Percentiles rank a stretch among this genome's conserved stretches.
Conservation (phyloP, 495 filamentous ascomycete species). For the Poronia punctata region DNA sequence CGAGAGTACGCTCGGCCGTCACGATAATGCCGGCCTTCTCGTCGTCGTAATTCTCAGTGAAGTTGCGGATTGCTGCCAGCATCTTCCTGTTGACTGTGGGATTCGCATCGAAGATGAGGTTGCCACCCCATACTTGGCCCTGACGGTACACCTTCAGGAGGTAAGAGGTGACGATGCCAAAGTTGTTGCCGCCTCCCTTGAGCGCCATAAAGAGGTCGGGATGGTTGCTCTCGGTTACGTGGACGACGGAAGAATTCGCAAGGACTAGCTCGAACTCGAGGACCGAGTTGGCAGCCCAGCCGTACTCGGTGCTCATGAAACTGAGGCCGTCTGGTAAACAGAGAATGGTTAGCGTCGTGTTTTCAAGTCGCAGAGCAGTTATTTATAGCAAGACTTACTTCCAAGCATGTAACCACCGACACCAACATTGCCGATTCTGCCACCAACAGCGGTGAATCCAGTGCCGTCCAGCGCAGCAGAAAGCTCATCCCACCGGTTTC, state of each 20-base stretch:
- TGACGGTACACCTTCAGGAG: slow-evolving; percentile 41
- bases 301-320: slow-evolving; percentile 50
- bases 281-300: slow-evolving; percentile 50
- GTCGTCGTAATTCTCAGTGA: slow-evolving; percentile 44
- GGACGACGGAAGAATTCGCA: slow-evolving; percentile 46
- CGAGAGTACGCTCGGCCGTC: slow-evolving; percentile 42
- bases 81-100: slow-evolving; percentile 33
- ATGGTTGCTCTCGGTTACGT: slow-evolving; percentile 34
- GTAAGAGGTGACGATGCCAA: slow-evolving; percentile 45
- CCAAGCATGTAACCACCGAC: slow-evolving; percentile 38
- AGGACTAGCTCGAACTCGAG: slow-evolving; percentile 51
- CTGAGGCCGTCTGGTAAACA: slow-evolving; percentile 28
- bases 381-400: slow-evolving; percentile 12
- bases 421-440: slow-evolving; percentile 39
- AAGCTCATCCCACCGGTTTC: slow-evolving; percentile 46
- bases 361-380: neutral
- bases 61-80: slow-evolving; percentile 44
- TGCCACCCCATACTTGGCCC: slow-evolving; percentile 48
- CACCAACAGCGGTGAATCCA: slow-evolving; percentile 43
- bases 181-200: slow-evolving; percentile 45
- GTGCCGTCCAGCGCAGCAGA: slow-evolving; percentile 39
- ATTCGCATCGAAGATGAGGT: slow-evolving; percentile 38
- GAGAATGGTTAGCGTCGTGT: slow-evolving; percentile 12
- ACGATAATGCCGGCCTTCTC: slow-evolving; percentile 48
- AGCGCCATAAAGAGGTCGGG: slow-evolving; percentile 37